phyloP scores from a whole-genome alignment of 495 filamentous ascomycete species.

The Aspergillus sparsus region DNA sequence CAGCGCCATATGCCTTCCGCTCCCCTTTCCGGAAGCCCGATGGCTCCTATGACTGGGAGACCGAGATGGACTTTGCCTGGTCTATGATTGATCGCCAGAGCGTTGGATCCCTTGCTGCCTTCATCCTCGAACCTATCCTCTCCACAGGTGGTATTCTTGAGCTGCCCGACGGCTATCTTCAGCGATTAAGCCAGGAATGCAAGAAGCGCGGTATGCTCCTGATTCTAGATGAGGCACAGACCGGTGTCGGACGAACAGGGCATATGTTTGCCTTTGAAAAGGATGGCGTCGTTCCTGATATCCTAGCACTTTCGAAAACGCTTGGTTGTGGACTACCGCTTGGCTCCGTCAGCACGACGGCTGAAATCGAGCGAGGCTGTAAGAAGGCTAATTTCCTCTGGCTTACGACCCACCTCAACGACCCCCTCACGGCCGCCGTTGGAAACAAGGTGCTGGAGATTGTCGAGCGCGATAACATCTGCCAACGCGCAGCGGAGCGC shows the following conservation, averaged over 20 bases:
- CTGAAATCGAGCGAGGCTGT: conserved; percentile 46
- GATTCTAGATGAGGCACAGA: conserved; percentile 59
- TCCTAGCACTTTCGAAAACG: conserved; percentile 55
- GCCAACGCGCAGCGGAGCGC: conserved; percentile 36
- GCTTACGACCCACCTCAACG: conserved; percentile 51
- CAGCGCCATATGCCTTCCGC: conserved; percentile 56
- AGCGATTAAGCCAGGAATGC: conserved; percentile 48
- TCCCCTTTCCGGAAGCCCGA: conserved; percentile 51
- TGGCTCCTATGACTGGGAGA: conserved; percentile 58
- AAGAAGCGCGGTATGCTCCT: conserved; percentile 52
- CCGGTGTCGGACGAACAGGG: conserved; percentile 52
- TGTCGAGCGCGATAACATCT: conserved; percentile 51
- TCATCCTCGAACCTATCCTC: conserved; percentile 57
- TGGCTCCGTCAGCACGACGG: conserved; percentile 50
- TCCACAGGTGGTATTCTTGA: conserved; percentile 53
- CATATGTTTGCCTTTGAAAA: conserved; percentile 53
- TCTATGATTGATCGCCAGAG: conserved; percentile 51
- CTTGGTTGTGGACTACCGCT: conserved; percentile 56
- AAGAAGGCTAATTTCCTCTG: conserved; percentile 30
- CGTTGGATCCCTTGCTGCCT: conserved; percentile 56
- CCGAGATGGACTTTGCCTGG: conserved; percentile 57
- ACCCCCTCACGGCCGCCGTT: conserved; percentile 55
- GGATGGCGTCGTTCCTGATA: conserved; percentile 52
- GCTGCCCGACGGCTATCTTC: conserved; percentile 47
- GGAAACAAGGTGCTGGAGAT: conserved; percentile 59